phyloP scores from a whole-genome alignment of 345 rosid species.

The Eucalyptus dawsonii region DNA sequence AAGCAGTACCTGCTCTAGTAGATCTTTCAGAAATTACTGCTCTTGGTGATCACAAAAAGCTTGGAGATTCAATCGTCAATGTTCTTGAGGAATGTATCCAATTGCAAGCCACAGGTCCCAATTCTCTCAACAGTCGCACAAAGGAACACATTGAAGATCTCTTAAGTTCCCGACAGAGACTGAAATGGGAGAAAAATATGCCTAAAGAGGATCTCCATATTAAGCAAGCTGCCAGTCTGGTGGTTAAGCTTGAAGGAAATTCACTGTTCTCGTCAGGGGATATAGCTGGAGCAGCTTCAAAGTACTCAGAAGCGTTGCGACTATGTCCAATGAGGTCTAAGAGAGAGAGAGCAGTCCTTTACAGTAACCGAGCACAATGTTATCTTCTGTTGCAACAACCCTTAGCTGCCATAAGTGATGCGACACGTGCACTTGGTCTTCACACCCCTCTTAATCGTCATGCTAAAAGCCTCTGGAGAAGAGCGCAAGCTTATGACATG shows the following conservation, averaged over 20 bases:
- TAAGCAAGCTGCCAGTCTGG: conserved; percentile 90
- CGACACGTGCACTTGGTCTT: conserved; percentile 80
- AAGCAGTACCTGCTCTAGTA: conserved; percentile 69
- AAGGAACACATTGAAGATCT: conserved; percentile 73
- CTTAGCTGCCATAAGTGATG: conserved; percentile 81
- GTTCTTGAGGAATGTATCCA: conserved; percentile 76
- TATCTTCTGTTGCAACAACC: conserved; percentile 93
- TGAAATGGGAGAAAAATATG: conserved; percentile 91
- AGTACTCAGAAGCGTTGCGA: conserved; percentile 86
- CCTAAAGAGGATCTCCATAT: conserved; percentile 98
- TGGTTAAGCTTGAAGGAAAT: conserved; percentile 97
- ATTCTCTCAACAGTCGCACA: conserved; percentile 31
- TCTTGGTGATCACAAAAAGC: conserved; percentile 89
- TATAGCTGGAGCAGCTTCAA: conserved; percentile 76
- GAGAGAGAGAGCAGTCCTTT: conserved; percentile 90
- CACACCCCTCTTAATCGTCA: conserved; percentile 86
- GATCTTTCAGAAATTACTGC: conserved; percentile 78
- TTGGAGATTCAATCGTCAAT: conserved; percentile 71
- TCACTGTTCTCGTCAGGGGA: conserved; percentile 93
- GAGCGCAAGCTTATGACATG: conserved; percentile 99
- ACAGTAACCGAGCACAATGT: conserved; percentile 96
- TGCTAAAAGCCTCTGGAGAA: conserved; percentile 97
- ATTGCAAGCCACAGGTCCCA: conserved; percentile 40
- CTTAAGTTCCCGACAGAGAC: conserved; percentile 51
- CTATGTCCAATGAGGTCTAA: conserved; percentile 92